Base-by-base conservation (phyloP, 2,329 filamentous ascomycete species). In the Aspergillus sp. region DNA sequence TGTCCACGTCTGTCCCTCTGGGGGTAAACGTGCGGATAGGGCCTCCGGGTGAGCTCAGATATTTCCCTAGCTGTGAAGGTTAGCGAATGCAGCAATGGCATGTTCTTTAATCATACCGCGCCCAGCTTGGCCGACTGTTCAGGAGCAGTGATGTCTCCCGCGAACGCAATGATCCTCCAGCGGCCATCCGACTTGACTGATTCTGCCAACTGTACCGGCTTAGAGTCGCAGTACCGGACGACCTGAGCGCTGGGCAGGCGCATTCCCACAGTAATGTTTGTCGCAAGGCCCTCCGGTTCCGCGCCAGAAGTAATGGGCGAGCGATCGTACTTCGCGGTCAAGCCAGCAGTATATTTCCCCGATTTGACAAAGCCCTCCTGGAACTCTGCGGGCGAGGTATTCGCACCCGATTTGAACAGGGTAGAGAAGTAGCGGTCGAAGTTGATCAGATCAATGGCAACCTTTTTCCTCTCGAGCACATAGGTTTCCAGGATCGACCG, bases 281-380 rank as follows among this genome's bases (percentile, higher is more conserved):
- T 56, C 2, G 55, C 68, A 26, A 56, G 44, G n/a, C 44, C 56
- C 26, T 61, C 44, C 1, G 41, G 50, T 20, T 61, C 60, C 1
- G 47, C 40, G 8, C 48, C 42, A 8, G 57, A 56, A 1, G 67
- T 71, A 5, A 78, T 60, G 0, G 47, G 35, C 0, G 70, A 75
- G 15, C 64, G 59, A 2, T 64, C 62, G 42, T 82, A 81, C 31
- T 57, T 59, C 1, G 68, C 64, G 1, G 68, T 74, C 36, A 78
- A 60, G 0, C 78, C 78, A 1, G 77, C 75, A 0, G 69, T 80
- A 43, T 75, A 80, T 34, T 67, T 57, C 0, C 69, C 73, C 1
- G 72, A 66, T 48, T 71, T 66, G 27, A 73, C 58, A 34, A 80
- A 78, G n/a, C 69, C 65, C 27, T 73, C 61, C 5, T 65, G 64